These are phyloP conservation scores for Yarrowia porcina DNA, from an alignment of 805 yeast genomes.

Conservation along the genomic window DNA sequence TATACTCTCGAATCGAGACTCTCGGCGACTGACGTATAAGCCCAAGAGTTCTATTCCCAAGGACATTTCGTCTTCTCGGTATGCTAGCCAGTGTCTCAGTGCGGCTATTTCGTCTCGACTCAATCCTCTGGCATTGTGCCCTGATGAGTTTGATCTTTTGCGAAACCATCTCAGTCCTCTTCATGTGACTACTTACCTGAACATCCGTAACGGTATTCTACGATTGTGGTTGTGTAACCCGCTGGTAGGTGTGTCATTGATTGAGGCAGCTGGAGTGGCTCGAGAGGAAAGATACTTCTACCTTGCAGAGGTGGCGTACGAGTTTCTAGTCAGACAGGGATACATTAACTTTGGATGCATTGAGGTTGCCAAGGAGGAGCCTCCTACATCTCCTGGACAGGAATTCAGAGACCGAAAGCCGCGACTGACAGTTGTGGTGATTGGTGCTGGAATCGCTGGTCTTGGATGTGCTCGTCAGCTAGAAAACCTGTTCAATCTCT, in stretches of 20 bases:
- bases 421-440: constrained; percentile 56
- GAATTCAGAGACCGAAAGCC: constrained; percentile 36
- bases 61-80: constrained; percentile 38
- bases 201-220: constrained; percentile 44
- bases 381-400: constrained; percentile 27
- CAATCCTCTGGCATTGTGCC: constrained; percentile 40
- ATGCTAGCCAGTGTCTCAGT: constrained; percentile 42
- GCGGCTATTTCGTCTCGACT: constrained; percentile 43
- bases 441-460: constrained; percentile 98
- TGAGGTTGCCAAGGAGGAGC: constrained; percentile 32
- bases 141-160: constrained; percentile 40
- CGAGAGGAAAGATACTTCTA: constrained; percentile 40
- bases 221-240: constrained; percentile 45
- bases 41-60: constrained; percentile 43
- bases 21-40: constrained; percentile 33
- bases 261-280: constrained; percentile 46
- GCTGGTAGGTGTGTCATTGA: constrained; percentile 41
- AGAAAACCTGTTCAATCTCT: constrained; percentile 53
- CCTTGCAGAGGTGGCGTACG: constrained; percentile 45
- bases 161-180: constrained; percentile 37
- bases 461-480: constrained; percentile 94
- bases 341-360: constrained; percentile 45
- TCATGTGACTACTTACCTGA: constrained; percentile 44
- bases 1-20: constrained; percentile 30
- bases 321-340: constrained; percentile 43